phyloP scores from a whole-genome alignment of 257 asterid genomes.

The Gentiana macrophylla region DNA sequence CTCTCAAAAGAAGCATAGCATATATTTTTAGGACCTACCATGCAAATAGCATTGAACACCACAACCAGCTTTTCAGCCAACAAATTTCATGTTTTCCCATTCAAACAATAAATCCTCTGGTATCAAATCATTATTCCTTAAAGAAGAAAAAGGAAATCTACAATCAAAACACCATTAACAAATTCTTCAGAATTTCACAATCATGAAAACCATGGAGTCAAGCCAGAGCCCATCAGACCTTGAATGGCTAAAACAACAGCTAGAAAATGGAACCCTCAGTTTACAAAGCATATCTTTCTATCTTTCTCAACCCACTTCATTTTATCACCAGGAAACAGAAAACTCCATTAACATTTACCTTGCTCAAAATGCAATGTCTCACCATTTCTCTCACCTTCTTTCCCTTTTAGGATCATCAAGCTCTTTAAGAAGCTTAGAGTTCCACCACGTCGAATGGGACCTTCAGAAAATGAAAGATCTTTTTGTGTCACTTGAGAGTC shows the following conservation, averaged over 20 bases:
- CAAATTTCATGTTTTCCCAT: too few species aligned
- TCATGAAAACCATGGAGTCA: conserved; percentile 20
- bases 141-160: too few species aligned
- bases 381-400: conserved; percentile 48
- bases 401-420: conserved; percentile 18
- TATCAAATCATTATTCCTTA: too few species aligned
- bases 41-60: background rate
- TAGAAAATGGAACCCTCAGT: conserved; percentile 28
- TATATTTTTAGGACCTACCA: background rate
- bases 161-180: background rate
- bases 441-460: conserved; percentile 62
- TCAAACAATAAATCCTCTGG: too few species aligned
- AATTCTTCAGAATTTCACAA: too few species aligned
- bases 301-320: conserved; percentile 39
- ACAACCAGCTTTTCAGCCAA: too few species aligned
- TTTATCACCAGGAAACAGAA: conserved; percentile 46
- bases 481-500: conserved; percentile 22
- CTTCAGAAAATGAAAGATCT: conserved; percentile 28
- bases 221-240: conserved; percentile 32
- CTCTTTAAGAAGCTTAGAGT: conserved; percentile 41
- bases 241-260: conserved; percentile 36
- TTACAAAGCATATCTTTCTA: conserved; percentile 47
- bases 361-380: conserved; percentile 14
- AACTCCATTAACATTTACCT: conserved; percentile 43
- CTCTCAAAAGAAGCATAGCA: conserved; percentile 2